A percentile compares a stretch with the other conserved stretches of the same genome.
Evolutionary conservation across 305 asterid species (phyloP).

Genomic region (Fraxinus floribunda): DNA sequence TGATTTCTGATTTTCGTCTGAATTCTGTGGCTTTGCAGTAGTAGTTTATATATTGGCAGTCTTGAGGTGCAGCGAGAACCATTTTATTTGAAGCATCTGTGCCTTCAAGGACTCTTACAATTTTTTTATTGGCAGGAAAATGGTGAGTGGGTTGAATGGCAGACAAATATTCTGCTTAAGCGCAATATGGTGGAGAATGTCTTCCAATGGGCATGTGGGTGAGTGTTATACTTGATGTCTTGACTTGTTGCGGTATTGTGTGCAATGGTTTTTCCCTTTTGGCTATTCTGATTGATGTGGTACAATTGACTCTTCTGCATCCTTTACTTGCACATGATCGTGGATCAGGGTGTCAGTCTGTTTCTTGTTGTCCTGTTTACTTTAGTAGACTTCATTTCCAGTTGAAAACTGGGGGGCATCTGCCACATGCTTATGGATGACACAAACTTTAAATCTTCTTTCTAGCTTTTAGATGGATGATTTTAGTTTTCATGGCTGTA

Average conservation of each 20-base stretch:
- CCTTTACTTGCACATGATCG: neutral
- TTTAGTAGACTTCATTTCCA: neutral
- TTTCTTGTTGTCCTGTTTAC: constrained; percentile 13
- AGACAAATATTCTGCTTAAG: constrained; percentile 63
- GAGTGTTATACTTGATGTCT: constrained; percentile 30
- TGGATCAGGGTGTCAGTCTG: neutral
- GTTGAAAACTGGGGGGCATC: constrained; percentile 14
- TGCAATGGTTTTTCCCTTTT: neutral
- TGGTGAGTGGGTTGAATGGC: constrained; percentile 90
- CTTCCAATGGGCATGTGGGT: constrained; percentile 97
- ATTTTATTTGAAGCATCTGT: neutral
- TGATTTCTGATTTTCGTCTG: neutral
- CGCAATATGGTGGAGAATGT: constrained; percentile 87
- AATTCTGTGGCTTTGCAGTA: neutral
- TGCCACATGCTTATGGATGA: constrained; percentile 17
- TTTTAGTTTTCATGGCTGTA: neutral
- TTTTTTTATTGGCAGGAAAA: constrained; percentile 56
- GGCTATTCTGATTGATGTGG: neutral
- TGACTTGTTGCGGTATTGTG: neutral
- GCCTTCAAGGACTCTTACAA: constrained; percentile 8
- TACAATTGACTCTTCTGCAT: constrained; percentile 15
- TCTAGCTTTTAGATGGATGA: constrained; percentile 3
- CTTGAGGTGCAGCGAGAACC: neutral
- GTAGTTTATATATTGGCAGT: neutral
- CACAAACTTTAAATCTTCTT: neutral